Base-by-base conservation (phyloP, 345 rosid genomes). In the Excoecaria cochinchinensis region DNA sequence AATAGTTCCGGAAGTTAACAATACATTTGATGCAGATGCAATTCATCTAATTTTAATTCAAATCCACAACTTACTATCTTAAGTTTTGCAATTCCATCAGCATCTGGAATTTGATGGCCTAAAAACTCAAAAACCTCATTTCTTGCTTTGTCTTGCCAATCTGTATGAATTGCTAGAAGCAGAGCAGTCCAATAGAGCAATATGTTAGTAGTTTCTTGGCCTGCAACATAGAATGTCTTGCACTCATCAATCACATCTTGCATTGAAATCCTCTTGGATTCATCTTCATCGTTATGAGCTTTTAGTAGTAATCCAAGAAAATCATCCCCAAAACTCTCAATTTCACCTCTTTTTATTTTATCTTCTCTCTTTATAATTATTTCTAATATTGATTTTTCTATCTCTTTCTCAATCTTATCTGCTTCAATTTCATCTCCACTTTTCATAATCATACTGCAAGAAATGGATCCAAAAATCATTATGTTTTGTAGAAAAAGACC, bases 101-200 rank as follows among this genome's bases (percentile, higher is more conserved):
- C 25, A 56, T 25, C 31, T 5, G 84, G 87, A 46, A 72, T 81
- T 51, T 52, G 71, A n/a, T 77, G 16, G 24, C 86, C 85, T 50
- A 84, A 77, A 21, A 75, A 12, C 0, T 76, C 51, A 40, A 80
- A 56, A 57, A 84, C 85, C 65, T 84, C 85, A 8, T 67, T 57
- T 53, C 87, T 82, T 11, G 76, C 88, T 58, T 74, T 76, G 1
- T 84, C 87, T 51, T 85, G 89, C 87, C 87, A 85, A 21, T 85
- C 84, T 11, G 77, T 17, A 63, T 79, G 74, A 52, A 76, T 51
- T 24, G 87, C 89, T 8, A 86, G 74, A 67, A 88, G 87, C 56
- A 84, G 31, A 69, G 75, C 25, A 2, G 80, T 73, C 89, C 88
- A 85, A 55, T 55, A 55, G 5, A 55, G n/a, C 58, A 55, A 55